Evolutionary conservation across 2,329 filamentous ascomycete genomes (phyloP).

Genomic region (Allantophomopsis cytisporea): DNA sequence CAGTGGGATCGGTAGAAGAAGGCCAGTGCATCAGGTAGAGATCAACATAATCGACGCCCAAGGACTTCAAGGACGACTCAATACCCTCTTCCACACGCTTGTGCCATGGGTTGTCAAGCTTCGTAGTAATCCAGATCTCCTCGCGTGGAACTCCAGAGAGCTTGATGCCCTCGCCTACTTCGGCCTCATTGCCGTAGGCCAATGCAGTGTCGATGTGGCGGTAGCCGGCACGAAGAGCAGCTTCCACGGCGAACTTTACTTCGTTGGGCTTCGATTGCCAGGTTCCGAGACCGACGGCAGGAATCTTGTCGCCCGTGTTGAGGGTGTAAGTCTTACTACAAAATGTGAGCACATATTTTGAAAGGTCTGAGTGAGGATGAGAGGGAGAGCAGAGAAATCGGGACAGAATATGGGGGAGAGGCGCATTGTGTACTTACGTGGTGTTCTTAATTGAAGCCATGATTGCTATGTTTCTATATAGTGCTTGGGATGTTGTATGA

Average conservation of each 20-base stretch:
- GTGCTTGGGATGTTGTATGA: background rate
- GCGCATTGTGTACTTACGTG: background rate
- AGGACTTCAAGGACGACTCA: conserved; percentile 41
- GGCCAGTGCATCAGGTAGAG: conserved; percentile 66
- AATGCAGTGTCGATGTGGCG: conserved; percentile 62
- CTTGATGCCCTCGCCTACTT: conserved; percentile 52
- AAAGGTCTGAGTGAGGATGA: background rate
- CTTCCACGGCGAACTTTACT: conserved; percentile 58
- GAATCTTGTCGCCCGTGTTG: conserved; percentile 68
- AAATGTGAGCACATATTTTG: conserved; percentile 9
- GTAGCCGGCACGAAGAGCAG: conserved; percentile 54
- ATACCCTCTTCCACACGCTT: conserved; percentile 52
- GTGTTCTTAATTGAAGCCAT: conserved; percentile 1
- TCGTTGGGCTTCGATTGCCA: conserved; percentile 61
- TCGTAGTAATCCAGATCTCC: conserved; percentile 64
- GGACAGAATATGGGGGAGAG: background rate
- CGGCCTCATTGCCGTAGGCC: conserved; percentile 64
- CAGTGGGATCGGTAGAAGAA: conserved; percentile 44
- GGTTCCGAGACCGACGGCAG: conserved; percentile 63
- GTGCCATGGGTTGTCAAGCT: conserved; percentile 73
- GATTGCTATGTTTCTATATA: background rate
- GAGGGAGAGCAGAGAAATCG: background rate
- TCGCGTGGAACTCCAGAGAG: conserved; percentile 49
- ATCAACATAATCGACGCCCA: conserved; percentile 54
- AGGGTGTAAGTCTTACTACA: conserved; percentile 45